phyloP scores from a whole-genome alignment of 305 asterid genomes.

The Solanum hybrid region DNA sequence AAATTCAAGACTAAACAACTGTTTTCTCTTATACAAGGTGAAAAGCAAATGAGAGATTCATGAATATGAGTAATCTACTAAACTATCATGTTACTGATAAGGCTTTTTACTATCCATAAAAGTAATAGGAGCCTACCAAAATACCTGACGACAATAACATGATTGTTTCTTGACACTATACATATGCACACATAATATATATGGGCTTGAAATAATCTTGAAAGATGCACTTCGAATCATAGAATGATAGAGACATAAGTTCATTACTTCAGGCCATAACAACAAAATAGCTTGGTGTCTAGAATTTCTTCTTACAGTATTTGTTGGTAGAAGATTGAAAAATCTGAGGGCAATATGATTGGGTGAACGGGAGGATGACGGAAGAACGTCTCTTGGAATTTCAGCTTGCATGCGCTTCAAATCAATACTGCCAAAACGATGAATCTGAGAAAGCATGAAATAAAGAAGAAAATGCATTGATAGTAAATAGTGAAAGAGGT shows the following conservation, averaged over 20 bases:
- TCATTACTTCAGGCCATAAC: neutral
- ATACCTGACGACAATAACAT: neutral
- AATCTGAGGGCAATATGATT: conserved; percentile 79
- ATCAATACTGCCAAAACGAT: conserved; percentile 75
- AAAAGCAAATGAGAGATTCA: neutral
- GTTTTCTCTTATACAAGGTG: neutral
- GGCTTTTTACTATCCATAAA: neutral
- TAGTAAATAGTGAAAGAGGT: conserved; percentile 12
- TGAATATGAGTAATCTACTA: neutral
- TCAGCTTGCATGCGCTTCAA: conserved; percentile 90
- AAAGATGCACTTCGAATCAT: neutral
- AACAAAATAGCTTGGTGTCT: neutral
- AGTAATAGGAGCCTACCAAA: neutral
- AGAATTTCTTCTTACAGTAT: conserved; percentile 38
- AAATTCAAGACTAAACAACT: neutral
- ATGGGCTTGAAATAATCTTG: neutral
- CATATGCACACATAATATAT: neutral
- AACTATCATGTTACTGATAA: neutral
- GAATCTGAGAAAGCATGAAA: conserved; percentile 35
- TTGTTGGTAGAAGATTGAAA: conserved; percentile 27
- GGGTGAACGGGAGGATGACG: conserved; percentile 71
- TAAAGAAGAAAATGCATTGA: conserved; percentile 1
- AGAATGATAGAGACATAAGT: neutral
- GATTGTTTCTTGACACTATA: neutral
- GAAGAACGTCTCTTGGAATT: conserved; percentile 49